phyloP scores from a whole-genome alignment of 306 rosid genomes.

The Dryas octopetala region DNA sequence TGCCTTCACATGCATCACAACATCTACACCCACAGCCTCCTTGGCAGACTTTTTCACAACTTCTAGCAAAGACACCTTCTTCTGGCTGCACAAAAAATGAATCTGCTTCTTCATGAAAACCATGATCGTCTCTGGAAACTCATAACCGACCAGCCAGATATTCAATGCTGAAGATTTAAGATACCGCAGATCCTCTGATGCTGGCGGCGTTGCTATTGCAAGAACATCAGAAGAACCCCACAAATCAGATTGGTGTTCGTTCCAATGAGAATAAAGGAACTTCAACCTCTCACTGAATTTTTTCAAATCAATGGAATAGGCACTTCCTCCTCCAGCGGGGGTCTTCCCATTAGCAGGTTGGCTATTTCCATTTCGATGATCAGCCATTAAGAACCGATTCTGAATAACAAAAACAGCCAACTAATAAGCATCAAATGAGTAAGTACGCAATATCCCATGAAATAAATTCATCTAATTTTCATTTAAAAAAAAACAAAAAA shows the following conservation, averaged over 20 bases:
- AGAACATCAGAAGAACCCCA: constrained; percentile 83
- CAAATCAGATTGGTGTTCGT: constrained; percentile 49
- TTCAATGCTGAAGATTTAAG: constrained; percentile 82
- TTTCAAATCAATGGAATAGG: constrained; percentile 62
- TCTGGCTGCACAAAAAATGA: constrained; percentile 81
- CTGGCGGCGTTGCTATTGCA: constrained; percentile 70
- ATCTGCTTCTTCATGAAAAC: constrained; percentile 80
- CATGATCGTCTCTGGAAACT: constrained; percentile 91
- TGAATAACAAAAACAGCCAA: constrained; percentile 16
- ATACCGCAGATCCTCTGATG: constrained; percentile 89
- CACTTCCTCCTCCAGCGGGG: constrained; percentile 43
- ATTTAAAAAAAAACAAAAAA: too few relatives aligned
- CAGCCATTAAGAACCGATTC: constrained; percentile 55
- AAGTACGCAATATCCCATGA: not conserved
- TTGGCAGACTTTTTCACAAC: constrained; percentile 61
- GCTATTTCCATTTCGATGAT: constrained; percentile 69
- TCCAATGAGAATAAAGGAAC: constrained; percentile 66
- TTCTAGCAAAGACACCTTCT: constrained; percentile 80
- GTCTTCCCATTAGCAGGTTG: constrained; percentile 64
- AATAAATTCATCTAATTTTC: not conserved
- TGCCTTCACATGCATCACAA: constrained; percentile 73
- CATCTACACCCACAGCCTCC: constrained; percentile 73
- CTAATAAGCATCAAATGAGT: not conserved
- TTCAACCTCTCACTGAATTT: constrained; percentile 62
- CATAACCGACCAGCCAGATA: constrained; percentile 85